A percentile compares a stretch with the other conserved stretches of the same genome.
These are phyloP conservation scores for Talaromyces sp. DNA, from an alignment of 2,329 filamentous ascomycete genomes.

Conservation along the genomic window DNA sequence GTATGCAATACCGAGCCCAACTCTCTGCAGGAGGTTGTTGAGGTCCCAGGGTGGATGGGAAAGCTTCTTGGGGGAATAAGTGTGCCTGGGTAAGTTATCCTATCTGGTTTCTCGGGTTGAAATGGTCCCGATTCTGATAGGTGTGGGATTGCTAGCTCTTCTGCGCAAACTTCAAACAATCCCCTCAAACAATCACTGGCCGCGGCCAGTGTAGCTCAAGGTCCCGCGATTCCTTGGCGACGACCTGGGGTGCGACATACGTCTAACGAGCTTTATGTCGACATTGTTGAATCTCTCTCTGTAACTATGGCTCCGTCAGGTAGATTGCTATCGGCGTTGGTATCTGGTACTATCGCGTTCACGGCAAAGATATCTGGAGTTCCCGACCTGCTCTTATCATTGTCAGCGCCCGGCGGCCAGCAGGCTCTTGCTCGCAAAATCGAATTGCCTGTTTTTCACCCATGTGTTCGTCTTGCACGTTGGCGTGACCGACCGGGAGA, in stretches of 20 bases:
- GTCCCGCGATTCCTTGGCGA: conserved; percentile 77
- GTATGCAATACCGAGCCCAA: conserved; percentile 91
- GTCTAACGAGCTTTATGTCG: conserved; percentile 95
- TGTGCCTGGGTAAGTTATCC: conserved; percentile 66
- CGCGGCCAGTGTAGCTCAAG: conserved; percentile 37
- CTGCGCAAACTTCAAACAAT: conserved; percentile 45
- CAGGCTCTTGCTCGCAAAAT: conserved; percentile 74
- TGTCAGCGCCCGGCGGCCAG: conserved; percentile 80
- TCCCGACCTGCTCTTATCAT: conserved; percentile 80
- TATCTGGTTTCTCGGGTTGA: neutral
- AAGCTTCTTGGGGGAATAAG: conserved; percentile 87
- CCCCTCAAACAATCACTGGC: conserved; percentile 45
- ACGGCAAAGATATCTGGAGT: conserved; percentile 93
- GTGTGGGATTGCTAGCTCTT: conserved; percentile 25
- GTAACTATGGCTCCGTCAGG: conserved; percentile 91
- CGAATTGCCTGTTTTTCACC: conserved; percentile 91
- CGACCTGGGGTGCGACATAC: conserved; percentile 91
- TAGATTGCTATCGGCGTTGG: conserved; percentile 79
- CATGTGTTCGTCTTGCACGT: conserved; percentile 84
- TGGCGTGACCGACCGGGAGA: conserved; percentile 90
- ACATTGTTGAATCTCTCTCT: conserved; percentile 85
- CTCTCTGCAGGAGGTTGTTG: conserved; percentile 84
- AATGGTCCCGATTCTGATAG: neutral
- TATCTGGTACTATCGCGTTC: conserved; percentile 91
- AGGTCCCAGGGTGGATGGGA: conserved; percentile 86